Conservation (phyloP, 2,329 filamentous ascomycete genomes). For the Xenosphaeropsis pyriputrescens region DNA sequence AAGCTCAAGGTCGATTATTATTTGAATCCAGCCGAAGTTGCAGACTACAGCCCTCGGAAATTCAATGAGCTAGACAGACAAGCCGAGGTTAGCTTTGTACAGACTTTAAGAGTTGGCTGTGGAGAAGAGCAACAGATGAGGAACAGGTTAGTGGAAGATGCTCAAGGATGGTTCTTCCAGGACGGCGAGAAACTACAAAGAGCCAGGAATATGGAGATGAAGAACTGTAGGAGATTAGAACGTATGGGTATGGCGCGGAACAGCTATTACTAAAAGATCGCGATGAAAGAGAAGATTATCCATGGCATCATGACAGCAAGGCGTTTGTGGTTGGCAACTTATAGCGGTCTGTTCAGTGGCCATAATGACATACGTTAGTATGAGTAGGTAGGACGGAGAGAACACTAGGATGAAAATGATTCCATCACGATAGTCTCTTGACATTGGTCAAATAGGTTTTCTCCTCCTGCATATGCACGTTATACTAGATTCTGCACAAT, state of each 20-base stretch:
- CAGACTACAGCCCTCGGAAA: conserved; percentile 52
- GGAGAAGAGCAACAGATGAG: conserved; percentile 50
- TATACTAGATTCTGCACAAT: no score
- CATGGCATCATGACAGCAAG: no score
- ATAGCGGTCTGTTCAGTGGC: no score
- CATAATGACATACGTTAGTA: no score
- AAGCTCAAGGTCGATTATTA: conserved; percentile 70
- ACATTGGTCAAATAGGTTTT: no score
- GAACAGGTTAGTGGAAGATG: conserved; percentile 44
- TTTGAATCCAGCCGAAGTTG: conserved; percentile 65
- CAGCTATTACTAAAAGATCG: not conserved
- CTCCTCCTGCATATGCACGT: no score
- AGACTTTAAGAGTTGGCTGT: conserved; percentile 54
- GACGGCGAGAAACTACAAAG: conserved; percentile 42
- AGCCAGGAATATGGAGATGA: conserved; percentile 37
- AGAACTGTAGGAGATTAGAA: conserved; percentile 40
- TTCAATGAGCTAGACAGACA: conserved; percentile 60
- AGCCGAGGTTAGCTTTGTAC: conserved; percentile 62
- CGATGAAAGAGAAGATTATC: not conserved
- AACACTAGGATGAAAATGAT: no score
- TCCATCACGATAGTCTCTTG: no score
- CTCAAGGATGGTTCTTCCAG: conserved; percentile 55
- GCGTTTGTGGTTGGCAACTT: no score
- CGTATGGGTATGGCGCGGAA: conserved; percentile 23
- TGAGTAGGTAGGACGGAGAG: no score